Evolutionary conservation across 106 monocot genomes (phyloP).

Genomic region (Acanthochlamys bracteata): DNA sequence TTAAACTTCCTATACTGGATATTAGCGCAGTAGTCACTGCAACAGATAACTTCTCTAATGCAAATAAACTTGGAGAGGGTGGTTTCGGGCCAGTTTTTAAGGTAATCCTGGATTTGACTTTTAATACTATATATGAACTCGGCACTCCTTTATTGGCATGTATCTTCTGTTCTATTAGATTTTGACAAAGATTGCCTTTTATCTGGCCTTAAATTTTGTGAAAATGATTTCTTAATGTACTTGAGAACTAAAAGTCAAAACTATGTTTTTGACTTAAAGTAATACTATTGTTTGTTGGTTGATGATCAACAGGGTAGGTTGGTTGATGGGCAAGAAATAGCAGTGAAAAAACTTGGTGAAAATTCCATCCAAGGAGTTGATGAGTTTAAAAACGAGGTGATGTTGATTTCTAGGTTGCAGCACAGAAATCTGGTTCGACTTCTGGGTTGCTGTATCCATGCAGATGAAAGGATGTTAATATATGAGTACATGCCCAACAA

Average conservation of each 20-base stretch:
- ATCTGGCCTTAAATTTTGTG: too few relatives aligned
- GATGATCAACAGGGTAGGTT: conserved; percentile 3
- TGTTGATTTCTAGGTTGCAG: conserved; percentile 27
- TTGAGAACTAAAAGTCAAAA: neutral
- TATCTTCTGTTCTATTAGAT: too few relatives aligned
- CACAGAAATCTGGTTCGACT: conserved; percentile 36
- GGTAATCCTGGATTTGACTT: neutral
- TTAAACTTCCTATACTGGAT: neutral
- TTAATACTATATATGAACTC: too few relatives aligned
- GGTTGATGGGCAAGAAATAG: conserved; percentile 28
- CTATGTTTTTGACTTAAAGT: neutral
- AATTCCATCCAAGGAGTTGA: conserved; percentile 19
- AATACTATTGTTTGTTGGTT: too few relatives aligned
- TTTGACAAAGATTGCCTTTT: too few relatives aligned
- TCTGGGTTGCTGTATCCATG: conserved; percentile 15
- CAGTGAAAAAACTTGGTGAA: conserved; percentile 30
- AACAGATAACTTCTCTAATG: neutral
- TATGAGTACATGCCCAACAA: conserved; percentile 24
- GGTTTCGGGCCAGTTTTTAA: conserved; percentile 10
- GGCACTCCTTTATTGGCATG: too few relatives aligned
- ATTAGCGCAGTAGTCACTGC: neutral
- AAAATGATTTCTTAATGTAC: neutral
- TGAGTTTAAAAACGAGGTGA: conserved; percentile 39
- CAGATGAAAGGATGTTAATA: conserved; percentile 13
- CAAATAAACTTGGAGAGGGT: conserved; percentile 5